These are phyloP conservation scores for Emiliania huxleyi DNA, from an alignment of 78 protist species.

Conservation along the genomic window DNA sequence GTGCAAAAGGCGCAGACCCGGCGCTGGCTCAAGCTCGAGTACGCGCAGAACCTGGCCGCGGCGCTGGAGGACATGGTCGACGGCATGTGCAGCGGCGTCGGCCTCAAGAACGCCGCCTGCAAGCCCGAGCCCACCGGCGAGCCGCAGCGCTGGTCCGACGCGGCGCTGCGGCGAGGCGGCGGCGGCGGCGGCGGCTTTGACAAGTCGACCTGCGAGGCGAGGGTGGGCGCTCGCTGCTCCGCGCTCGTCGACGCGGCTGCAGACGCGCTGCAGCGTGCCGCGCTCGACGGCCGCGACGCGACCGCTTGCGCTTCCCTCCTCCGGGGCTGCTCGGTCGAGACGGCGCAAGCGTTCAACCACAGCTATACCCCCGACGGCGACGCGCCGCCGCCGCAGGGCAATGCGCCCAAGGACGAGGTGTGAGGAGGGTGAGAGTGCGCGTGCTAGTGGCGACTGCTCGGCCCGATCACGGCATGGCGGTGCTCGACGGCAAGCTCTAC, in stretches of 20 bases:
- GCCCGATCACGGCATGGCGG: no score
- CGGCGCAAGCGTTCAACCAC: background rate
- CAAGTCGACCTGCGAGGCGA: background rate
- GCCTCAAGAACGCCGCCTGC: background rate
- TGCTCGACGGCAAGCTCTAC: no score
- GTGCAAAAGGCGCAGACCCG: background rate
- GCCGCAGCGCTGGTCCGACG: background rate
- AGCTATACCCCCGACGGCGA: background rate
- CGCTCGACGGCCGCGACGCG: background rate
- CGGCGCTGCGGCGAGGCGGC: background rate
- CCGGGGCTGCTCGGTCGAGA: background rate
- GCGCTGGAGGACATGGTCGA: background rate
- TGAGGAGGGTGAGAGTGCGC: no score
- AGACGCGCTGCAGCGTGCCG: background rate
- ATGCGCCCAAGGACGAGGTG: background rate
- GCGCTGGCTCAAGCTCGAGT: background rate
- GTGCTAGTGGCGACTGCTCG: no score
- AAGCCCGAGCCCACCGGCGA: background rate
- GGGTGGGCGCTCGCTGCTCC: background rate
- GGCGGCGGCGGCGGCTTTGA: background rate
- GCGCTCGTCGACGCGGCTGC: background rate
- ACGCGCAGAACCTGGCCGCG: background rate
- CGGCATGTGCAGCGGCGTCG: background rate
- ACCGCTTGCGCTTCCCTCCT: background rate
- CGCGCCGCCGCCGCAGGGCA: background rate